Percentiles rank a stretch among this genome's conserved stretches.
Evolutionary conservation across 345 rosid species (phyloP).

Genomic region (Eucalyptus rudis): DNA sequence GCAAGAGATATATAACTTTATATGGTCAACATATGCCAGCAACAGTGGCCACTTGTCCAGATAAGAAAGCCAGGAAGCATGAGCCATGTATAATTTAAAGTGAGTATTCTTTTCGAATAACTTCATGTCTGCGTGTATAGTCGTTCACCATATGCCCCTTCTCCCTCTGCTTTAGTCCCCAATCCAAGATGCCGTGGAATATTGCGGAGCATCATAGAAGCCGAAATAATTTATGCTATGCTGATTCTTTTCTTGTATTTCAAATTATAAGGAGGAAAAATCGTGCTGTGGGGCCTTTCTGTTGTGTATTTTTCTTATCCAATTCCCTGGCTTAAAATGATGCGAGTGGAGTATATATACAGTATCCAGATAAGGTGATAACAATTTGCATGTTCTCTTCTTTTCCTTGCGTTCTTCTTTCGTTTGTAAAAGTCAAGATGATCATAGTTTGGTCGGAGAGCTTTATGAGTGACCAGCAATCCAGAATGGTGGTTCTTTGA

Average conservation of each 20-base stretch:
- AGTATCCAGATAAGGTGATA: neutral
- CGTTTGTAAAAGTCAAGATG: neutral
- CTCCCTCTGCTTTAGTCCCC: neutral
- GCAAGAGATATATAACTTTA: neutral
- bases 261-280: neutral
- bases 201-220: neutral
- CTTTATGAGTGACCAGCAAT: neutral
- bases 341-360: neutral
- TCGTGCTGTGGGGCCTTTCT: neutral
- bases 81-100: neutral
- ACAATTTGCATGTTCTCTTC: neutral
- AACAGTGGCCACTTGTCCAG: neutral
- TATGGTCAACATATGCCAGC: neutral
- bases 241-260: neutral
- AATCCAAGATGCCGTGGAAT: neutral
- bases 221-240: neutral
- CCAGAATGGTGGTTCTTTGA: neutral
- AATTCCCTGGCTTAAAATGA: neutral
- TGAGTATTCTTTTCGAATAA: neutral
- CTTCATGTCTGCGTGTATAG: neutral
- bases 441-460: neutral
- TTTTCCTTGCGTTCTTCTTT: neutral
- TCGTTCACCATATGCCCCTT: neutral
- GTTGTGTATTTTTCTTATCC: neutral
- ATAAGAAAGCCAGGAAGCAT: neutral